Evolutionary conservation across 2,329 filamentous ascomycete species (phyloP).

Genomic region (Blastomyces percursus): DNA sequence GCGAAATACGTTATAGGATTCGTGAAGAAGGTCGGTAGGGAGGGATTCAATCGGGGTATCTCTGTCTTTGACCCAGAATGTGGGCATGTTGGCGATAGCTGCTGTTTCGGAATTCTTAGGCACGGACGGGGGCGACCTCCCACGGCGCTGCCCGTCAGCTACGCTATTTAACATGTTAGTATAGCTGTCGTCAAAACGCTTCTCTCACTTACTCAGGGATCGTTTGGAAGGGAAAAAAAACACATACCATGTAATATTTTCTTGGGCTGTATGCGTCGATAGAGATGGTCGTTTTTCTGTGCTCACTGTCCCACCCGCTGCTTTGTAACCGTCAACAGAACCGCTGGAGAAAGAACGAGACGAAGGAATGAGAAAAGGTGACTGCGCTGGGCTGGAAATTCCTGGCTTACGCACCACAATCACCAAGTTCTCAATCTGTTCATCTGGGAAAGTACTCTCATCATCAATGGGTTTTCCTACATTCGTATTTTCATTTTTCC

Average conservation of each 20-base stretch:
- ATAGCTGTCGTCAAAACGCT: neutral
- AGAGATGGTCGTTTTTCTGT: constrained; percentile 29
- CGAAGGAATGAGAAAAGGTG: constrained; percentile 31
- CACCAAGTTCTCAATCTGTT: constrained; percentile 42
- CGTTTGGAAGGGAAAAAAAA: constrained; percentile 10
- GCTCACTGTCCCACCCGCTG: constrained; percentile 39
- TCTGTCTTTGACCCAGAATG: constrained; percentile 44
- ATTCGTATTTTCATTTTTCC: constrained; percentile 28
- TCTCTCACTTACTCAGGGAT: too few species aligned
- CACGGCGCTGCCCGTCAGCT: neutral
- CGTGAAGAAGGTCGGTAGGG: constrained; percentile 36
- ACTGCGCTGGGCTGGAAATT: constrained; percentile 23
- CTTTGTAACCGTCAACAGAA: constrained; percentile 44
- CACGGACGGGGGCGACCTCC: constrained; percentile 1
- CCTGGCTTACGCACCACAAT: constrained; percentile 42
- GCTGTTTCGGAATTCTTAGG: constrained; percentile 2
- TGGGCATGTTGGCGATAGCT: constrained; percentile 10
- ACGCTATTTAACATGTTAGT: neutral
- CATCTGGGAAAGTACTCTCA: constrained; percentile 40
- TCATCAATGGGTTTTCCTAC: constrained; percentile 26
- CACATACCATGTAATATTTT: constrained; percentile 28
- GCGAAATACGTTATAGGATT: constrained; percentile 40
- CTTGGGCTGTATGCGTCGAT: constrained; percentile 27
- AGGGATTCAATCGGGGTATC: constrained; percentile 34
- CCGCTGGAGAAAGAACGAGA: constrained; percentile 46